Base-by-base conservation (phyloP, 179 eudicot species). In the Beta macrorhiza region DNA sequence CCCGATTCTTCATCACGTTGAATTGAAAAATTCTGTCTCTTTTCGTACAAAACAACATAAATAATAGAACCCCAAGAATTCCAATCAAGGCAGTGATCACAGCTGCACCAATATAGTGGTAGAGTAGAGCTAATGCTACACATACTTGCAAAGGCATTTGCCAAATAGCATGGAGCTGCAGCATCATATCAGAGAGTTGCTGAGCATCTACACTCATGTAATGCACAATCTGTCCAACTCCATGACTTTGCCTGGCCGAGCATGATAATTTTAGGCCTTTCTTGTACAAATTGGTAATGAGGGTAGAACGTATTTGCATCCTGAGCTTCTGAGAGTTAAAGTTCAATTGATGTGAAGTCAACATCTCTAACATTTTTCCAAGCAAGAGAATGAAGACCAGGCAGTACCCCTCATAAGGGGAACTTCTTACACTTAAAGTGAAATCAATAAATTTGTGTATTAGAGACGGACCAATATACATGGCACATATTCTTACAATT, bases 191-290 rank as follows among this genome's bases (percentile, higher is more conserved):
- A 17, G 98, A 91, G 3, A 97, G 91, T 82, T 97, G 99, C 72
- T 97, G 99, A 76, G 97, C 93, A 91, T 97, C 99, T 49, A 97
- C 97, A 57, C 91, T 98, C 99, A 97, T 97, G 79, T 94, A 97
- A 83, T 97, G 94, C 65, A 97, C 98, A 77, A 91, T 97, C 74
- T 93, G 98, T 15, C 98, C 99, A 55, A 94, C 92, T 69, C 98
- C 99, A 77, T 96, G 99, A 62, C 83, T 86, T 58, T 96, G 98
- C 53, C 99, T 82, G 17, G 98, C 94, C 0, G 99, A 96, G 84
- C 94, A 88, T 0, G 98, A 89, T 16, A 96, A 53, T 79, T 90
- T 86, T 7, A 96, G 80, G 25, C 98, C 99, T 84, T 96, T 96
- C 84, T 88, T 91, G 86, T 96, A 96, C 65, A 96, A 81, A 59